Conservation (phyloP, 768 basidiomycete species). For the Leccinellum luteum region DNA sequence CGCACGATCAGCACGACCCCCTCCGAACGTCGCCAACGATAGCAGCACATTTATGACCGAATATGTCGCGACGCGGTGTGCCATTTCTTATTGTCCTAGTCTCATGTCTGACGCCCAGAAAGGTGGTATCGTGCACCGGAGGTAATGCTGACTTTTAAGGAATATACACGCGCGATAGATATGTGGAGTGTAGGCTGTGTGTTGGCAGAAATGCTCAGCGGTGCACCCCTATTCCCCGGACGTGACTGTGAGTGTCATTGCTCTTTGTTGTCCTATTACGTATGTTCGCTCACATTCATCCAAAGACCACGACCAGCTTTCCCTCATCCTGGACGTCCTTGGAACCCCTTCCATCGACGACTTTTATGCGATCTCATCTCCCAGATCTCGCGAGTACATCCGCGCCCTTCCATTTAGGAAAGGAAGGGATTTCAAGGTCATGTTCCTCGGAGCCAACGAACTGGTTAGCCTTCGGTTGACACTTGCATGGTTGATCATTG, state of each 20-base stretch:
- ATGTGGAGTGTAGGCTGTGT: slow-evolving; percentile 88
- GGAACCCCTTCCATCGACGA: slow-evolving; percentile 91
- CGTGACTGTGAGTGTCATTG: slow-evolving; percentile 61
- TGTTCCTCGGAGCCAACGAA: slow-evolving; percentile 77
- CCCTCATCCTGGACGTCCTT: slow-evolving; percentile 90
- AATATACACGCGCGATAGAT: slow-evolving; percentile 87
- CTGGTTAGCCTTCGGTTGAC: slow-evolving; percentile 37
- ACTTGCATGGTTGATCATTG: background rate
- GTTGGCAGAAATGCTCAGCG: slow-evolving; percentile 86
- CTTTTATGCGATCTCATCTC: slow-evolving; percentile 88
- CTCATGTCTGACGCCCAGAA: slow-evolving; percentile 2
- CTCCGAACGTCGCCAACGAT: slow-evolving; percentile 69
- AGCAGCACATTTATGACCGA: slow-evolving; percentile 85
- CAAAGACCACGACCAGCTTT: slow-evolving; percentile 89
- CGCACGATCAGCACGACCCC: slow-evolving; percentile 73
- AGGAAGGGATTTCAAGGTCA: slow-evolving; percentile 62
- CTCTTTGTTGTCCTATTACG: background rate
- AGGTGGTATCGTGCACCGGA: slow-evolving; percentile 98
- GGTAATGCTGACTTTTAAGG: slow-evolving; percentile 97
- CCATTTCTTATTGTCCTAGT: background rate
- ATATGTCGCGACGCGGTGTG: slow-evolving; percentile 90
- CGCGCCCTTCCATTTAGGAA: slow-evolving; percentile 86
- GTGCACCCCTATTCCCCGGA: slow-evolving; percentile 95
- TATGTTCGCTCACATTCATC: background rate
- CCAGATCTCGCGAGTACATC: slow-evolving; percentile 80